Evolutionary conservation across 176 grass and related monocot species (phyloP).

Genomic region (Pontederia crassipes): DNA sequence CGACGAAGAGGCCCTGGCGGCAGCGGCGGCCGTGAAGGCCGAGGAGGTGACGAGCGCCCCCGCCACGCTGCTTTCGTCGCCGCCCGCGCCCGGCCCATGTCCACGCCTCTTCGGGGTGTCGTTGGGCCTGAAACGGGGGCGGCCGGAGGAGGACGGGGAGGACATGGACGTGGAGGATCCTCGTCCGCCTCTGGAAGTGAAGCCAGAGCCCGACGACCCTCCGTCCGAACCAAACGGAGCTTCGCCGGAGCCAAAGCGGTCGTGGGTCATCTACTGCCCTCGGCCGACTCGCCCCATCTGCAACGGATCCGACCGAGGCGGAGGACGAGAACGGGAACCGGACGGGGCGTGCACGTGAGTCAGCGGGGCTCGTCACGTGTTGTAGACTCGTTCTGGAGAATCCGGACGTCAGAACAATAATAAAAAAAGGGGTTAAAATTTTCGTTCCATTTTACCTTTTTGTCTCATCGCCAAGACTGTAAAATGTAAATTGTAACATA

Average conservation of each 20-base stretch:
- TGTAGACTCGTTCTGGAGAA: background rate
- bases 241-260: background rate
- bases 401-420: background rate
- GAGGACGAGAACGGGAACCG: too few species aligned
- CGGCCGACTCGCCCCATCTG: background rate
- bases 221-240: background rate
- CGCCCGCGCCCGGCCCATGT: background rate
- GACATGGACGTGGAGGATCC: too few species aligned
- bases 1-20: background rate
- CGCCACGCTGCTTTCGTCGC: too few species aligned
- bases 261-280: slow-evolving; percentile 4
- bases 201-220: background rate
- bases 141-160: background rate
- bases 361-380: background rate
- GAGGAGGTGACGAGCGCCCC: too few species aligned
- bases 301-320: background rate
- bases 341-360: background rate
- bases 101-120: slow-evolving; percentile 2
- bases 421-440: background rate
- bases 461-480: background rate
- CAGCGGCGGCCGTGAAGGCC: too few species aligned
- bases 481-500: background rate
- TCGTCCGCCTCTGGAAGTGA: background rate
- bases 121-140: background rate
- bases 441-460: too few species aligned